These are phyloP conservation scores for Achlya hypogyna DNA, from an alignment of 352 stramenopile species.

Conservation along the genomic window DNA sequence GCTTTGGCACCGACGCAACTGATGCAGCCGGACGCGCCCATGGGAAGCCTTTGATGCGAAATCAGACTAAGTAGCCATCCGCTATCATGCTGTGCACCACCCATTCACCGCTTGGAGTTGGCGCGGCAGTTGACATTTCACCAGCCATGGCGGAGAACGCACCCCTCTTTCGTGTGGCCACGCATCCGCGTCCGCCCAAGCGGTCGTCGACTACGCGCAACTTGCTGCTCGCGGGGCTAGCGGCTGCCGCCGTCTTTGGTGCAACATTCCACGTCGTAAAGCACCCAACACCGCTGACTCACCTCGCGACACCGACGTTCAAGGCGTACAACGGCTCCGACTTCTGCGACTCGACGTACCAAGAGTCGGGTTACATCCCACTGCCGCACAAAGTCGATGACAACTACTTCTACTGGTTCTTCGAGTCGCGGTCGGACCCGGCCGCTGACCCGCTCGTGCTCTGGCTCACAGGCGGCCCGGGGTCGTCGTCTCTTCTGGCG, in stretches of 20 bases:
- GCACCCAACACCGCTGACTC: neutral
- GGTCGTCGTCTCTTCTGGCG: conserved; percentile 46
- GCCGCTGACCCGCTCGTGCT: conserved; percentile 44
- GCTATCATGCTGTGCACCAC: no score
- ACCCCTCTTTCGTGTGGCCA: neutral
- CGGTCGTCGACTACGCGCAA: neutral
- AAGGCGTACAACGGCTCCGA: neutral
- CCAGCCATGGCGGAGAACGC: neutral
- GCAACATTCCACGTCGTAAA: neutral
- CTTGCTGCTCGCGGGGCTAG: neutral
- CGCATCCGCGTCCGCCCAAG: neutral
- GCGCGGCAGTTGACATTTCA: neutral
- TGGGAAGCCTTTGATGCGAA: no score
- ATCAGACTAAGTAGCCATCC: neutral
- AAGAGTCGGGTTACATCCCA: neutral
- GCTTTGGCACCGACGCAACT: no score
- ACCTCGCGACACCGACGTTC: neutral
- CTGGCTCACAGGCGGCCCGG: conserved; percentile 54
- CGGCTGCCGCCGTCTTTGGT: neutral
- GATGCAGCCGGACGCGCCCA: no score
- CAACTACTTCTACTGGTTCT: conserved; percentile 63
- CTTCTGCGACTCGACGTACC: neutral
- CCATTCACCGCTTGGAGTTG: no score
- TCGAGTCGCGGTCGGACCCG: conserved; percentile 32
- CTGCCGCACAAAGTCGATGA: conserved; percentile 44